These are phyloP conservation scores for Wickerhamiella cacticola DNA, from an alignment of 805 yeast species.

Conservation along the genomic window DNA sequence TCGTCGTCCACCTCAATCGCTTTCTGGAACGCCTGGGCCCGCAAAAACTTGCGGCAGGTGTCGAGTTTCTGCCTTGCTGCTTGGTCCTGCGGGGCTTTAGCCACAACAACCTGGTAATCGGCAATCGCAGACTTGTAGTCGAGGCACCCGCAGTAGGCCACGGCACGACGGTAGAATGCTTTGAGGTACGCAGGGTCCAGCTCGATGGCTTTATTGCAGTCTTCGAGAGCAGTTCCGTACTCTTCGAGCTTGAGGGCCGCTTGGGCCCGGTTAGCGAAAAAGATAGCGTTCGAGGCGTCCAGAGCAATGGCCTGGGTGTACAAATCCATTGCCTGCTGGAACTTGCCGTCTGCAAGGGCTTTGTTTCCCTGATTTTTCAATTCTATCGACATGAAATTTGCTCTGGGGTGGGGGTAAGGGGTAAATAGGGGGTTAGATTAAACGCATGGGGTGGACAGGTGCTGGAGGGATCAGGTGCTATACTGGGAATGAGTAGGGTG, in stretches of 20 bases:
- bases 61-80: slow-evolving; percentile 50
- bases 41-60: slow-evolving; percentile 53
- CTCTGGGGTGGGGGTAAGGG: no score
- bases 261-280: slow-evolving; percentile 74
- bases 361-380: slow-evolving; percentile 58
- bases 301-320: slow-evolving; percentile 64
- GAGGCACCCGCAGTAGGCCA: slow-evolving; percentile 62
- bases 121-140: slow-evolving; percentile 60
- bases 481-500: no score
- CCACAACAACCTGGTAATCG: slow-evolving; percentile 55
- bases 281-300: slow-evolving; percentile 50
- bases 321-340: slow-evolving; percentile 47
- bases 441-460: no score
- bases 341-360: slow-evolving; percentile 48
- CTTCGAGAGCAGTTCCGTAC: slow-evolving; percentile 74
- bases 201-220: slow-evolving; percentile 59
- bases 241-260: slow-evolving; percentile 77
- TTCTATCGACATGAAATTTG: slow-evolving; percentile 11
- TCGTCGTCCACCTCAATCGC: slow-evolving; percentile 72
- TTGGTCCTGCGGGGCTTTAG: slow-evolving; percentile 52
- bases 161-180: slow-evolving; percentile 79
- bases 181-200: slow-evolving; percentile 58
- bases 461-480: no score
- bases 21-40: slow-evolving; percentile 65
- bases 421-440: no score